phyloP scores from a whole-genome alignment of 2,329 filamentous ascomycete genomes.

The Macrophomina phaseolina region DNA sequence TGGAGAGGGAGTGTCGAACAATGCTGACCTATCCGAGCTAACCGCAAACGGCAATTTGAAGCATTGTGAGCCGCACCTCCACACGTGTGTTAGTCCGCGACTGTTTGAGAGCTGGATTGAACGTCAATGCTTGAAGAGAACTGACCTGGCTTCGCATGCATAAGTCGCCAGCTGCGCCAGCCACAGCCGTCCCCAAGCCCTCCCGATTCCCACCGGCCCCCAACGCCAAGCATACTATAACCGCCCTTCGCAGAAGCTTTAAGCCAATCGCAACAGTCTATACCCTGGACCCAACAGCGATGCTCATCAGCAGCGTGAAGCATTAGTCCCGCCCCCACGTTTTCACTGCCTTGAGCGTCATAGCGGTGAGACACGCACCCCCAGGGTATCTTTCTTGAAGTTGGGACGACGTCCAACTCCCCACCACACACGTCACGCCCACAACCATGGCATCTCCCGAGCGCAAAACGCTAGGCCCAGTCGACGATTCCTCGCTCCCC shows the following conservation, averaged over 20 bases:
- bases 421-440: not conserved
- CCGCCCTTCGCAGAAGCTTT: not conserved
- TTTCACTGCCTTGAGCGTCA: not conserved
- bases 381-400: not conserved
- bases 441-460: not conserved
- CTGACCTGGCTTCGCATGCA: not conserved
- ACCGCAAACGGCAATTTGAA: conserved; percentile 2
- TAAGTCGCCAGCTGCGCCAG: too few species aligned
- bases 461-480: not conserved
- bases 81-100: not conserved
- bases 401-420: not conserved
- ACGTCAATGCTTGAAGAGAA: not conserved
- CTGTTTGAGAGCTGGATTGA: not conserved
- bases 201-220: not conserved
- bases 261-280: not conserved
- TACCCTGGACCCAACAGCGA: not conserved
- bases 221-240: not conserved
- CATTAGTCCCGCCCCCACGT: conserved; percentile 5
- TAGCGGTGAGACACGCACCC: not conserved
- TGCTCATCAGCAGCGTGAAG: not conserved
- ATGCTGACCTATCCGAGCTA: not conserved
- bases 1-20: not conserved
- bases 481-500: conserved; percentile 2
- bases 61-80: not conserved
- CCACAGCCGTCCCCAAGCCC: too few species aligned